These are phyloP conservation scores for Xylariaceae sp. DNA, from an alignment of 2,329 filamentous ascomycete species.

Conservation along the genomic window DNA sequence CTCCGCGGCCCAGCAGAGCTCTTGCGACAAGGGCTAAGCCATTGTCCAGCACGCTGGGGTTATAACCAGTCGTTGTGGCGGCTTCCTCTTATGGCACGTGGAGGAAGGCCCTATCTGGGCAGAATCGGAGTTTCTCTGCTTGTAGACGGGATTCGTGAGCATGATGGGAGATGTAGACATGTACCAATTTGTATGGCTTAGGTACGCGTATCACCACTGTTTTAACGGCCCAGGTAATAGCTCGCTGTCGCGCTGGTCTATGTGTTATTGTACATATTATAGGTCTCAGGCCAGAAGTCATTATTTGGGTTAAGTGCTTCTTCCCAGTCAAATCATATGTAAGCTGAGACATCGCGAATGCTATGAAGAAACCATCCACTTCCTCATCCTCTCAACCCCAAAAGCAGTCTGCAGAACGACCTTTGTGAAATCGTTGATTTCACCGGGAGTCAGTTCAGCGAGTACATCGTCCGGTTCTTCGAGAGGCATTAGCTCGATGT, in stretches of 20 bases:
- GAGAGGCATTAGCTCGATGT: neutral
- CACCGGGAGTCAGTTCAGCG: neutral
- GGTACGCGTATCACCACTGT: neutral
- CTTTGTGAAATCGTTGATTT: neutral
- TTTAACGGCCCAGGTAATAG: neutral
- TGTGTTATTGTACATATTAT: conserved; percentile 12
- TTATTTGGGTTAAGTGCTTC: too few species aligned
- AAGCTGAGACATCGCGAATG: neutral
- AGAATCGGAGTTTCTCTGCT: neutral
- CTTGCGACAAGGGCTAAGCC: too few species aligned
- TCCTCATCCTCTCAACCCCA: neutral
- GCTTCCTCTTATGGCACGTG: too few species aligned
- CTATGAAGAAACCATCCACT: neutral
- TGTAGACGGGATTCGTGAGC: conserved; percentile 2
- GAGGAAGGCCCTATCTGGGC: neutral
- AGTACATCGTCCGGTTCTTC: neutral
- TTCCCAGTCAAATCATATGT: neutral
- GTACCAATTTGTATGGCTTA: conserved; percentile 3
- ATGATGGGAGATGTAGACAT: neutral
- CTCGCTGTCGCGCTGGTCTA: conserved; percentile 2
- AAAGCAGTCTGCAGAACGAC: neutral
- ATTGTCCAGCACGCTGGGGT: too few species aligned
- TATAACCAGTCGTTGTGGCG: too few species aligned
- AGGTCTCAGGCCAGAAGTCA: neutral
- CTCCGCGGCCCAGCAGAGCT: too few species aligned